phyloP scores from a whole-genome alignment of 371 early-diverging fungal genomes.

The Saksenaea vasiformis region DNA sequence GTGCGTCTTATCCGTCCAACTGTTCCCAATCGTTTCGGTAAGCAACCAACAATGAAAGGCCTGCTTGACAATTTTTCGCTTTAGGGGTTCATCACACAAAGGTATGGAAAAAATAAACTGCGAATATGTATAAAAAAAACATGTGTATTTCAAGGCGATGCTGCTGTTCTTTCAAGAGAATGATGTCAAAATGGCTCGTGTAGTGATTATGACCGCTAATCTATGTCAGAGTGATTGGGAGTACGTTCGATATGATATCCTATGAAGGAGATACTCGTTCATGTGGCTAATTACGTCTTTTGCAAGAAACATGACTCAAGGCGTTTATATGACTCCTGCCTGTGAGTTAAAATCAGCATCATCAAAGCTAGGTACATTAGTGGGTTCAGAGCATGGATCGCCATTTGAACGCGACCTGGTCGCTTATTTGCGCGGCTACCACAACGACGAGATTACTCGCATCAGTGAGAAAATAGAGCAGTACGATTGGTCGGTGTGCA shows the following conservation, averaged over 20 bases:
- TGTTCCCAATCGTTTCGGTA: slow-evolving; percentile 15
- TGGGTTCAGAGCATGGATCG: slow-evolving; percentile 26
- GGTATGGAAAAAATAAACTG: slow-evolving; percentile 14
- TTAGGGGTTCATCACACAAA: slow-evolving; percentile 70
- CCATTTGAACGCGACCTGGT: slow-evolving; percentile 59
- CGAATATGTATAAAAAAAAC: background rate
- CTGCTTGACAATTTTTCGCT: background rate
- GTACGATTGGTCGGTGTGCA: slow-evolving; percentile 52
- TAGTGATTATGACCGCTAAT: slow-evolving; percentile 70
- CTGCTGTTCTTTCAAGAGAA: slow-evolving; percentile 50
- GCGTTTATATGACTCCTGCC: slow-evolving; percentile 44
- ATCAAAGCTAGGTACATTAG: slow-evolving; percentile 8
- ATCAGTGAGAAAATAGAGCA: slow-evolving; percentile 30
- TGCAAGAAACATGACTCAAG: slow-evolving; percentile 58
- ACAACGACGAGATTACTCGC: background rate
- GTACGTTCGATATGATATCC: slow-evolving; percentile 25
- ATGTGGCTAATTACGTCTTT: background rate
- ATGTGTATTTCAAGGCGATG: slow-evolving; percentile 42
- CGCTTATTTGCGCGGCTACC: slow-evolving; percentile 51
- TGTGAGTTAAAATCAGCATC: slow-evolving; percentile 32
- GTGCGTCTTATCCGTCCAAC: slow-evolving; percentile 12
- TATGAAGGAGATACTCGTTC: background rate
- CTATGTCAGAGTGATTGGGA: slow-evolving; percentile 64
- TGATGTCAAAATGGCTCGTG: slow-evolving; percentile 24
- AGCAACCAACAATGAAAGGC: background rate